Evolutionary conservation across 106 monocot genomes (phyloP).

Genomic region (Acorus calamus): DNA sequence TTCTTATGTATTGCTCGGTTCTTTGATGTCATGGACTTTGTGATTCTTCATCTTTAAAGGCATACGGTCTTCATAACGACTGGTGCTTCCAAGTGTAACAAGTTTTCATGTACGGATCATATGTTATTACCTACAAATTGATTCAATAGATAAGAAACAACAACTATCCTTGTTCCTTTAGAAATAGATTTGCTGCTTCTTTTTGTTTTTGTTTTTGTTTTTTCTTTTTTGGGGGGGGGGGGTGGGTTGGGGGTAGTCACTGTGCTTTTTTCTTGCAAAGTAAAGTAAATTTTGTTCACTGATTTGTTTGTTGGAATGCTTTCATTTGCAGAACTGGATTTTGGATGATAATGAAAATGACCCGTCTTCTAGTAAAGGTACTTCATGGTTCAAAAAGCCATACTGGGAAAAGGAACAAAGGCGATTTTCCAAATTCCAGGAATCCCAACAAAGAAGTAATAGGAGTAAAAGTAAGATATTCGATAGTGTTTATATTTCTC

Average conservation of each 20-base stretch:
- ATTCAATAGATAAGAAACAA: too few relatives aligned
- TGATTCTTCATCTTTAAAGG: not conserved
- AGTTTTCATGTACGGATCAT: too few relatives aligned
- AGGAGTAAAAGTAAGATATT: slow-evolving; percentile 33
- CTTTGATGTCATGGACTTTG: not conserved
- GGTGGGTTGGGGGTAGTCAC: too few relatives aligned
- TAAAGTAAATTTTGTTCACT: not conserved
- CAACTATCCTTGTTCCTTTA: too few relatives aligned
- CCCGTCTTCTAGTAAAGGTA: slow-evolving; percentile 2
- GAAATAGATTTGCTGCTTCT: too few relatives aligned
- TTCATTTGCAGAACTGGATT: slow-evolving; percentile 57
- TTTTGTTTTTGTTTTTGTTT: too few relatives aligned
- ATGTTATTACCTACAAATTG: too few relatives aligned
- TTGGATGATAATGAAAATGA: slow-evolving; percentile 23
- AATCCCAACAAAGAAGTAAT: slow-evolving; percentile 17
- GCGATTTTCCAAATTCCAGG: slow-evolving; percentile 27
- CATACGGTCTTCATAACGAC: too few relatives aligned
- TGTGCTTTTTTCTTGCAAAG: not conserved
- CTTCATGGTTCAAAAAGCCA: slow-evolving; percentile 61
- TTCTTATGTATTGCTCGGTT: too few relatives aligned
- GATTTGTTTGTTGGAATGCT: not conserved
- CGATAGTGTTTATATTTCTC: not conserved
- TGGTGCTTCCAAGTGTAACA: too few relatives aligned
- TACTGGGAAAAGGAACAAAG: slow-evolving; percentile 43
- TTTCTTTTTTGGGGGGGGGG: too few relatives aligned